Conservation (phyloP, 805 yeast species). For the Pichia cabralensis region DNA sequence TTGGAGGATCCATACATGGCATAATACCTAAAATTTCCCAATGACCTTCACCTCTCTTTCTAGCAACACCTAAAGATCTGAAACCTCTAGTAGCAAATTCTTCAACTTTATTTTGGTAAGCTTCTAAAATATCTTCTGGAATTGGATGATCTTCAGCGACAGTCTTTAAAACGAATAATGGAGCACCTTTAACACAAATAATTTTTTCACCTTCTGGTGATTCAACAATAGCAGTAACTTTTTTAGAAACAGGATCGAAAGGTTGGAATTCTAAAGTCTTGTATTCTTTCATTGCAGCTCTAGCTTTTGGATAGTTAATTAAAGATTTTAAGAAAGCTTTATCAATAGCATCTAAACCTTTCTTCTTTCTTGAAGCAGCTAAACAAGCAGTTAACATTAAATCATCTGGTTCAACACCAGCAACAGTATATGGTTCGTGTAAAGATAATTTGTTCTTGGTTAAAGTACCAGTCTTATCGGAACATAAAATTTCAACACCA, state of each 20-base stretch:
- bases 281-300: constrained; percentile 86
- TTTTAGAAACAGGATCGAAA: constrained; percentile 95
- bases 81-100: constrained; percentile 97
- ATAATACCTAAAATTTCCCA: constrained; percentile 96
- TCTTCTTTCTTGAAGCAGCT: constrained; percentile 96
- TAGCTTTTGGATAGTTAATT: constrained; percentile 83
- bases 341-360: constrained; percentile 96
- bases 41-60: constrained; percentile 97
- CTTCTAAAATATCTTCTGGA: constrained; percentile 87
- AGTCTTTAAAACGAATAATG: constrained; percentile 91
- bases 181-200: constrained; percentile 96
- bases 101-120: constrained; percentile 94
- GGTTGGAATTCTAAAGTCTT: constrained; percentile 94
- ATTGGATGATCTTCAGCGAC: constrained; percentile 96
- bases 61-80: constrained; percentile 97
- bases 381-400: constrained; percentile 95
- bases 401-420: constrained; percentile 93
- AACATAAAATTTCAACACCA: constrained; percentile 96
- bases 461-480: constrained; percentile 96
- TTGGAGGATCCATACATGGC: constrained; percentile 99
- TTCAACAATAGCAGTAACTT: constrained; percentile 90
- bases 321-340: constrained; percentile 92
- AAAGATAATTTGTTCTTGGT: constrained; percentile 94
- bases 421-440: constrained; percentile 96
- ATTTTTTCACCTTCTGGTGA: constrained; percentile 94